Conservation (phyloP, 495 filamentous ascomycete species). For the Penicillium antarcticum region DNA sequence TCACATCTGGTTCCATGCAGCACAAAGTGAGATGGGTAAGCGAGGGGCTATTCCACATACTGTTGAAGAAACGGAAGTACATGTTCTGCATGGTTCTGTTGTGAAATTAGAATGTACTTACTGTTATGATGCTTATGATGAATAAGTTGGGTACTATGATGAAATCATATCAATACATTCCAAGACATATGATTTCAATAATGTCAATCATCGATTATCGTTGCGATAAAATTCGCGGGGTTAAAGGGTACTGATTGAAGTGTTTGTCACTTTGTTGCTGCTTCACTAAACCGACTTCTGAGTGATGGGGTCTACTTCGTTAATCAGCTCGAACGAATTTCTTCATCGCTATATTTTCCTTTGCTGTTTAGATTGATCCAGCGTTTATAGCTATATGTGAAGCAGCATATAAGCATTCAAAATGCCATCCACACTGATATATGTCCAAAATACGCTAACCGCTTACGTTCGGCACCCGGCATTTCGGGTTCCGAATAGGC, state of each 20-base stretch:
- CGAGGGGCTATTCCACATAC: constrained; percentile 26
- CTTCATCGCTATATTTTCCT: too few species aligned
- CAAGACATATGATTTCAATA: neutral
- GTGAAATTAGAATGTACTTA: constrained; percentile 18
- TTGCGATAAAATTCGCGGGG: too few species aligned
- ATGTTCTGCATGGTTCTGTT: constrained; percentile 21
- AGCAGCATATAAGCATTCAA: too few species aligned
- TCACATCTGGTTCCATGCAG: constrained; percentile 28
- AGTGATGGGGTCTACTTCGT: too few species aligned
- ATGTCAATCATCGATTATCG: neutral
- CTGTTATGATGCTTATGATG: constrained; percentile 11
- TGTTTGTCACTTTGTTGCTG: too few species aligned
- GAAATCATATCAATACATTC: neutral
- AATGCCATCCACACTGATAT: too few species aligned
- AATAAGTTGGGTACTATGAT: neutral
- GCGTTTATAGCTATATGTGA: too few species aligned
- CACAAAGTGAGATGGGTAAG: constrained; percentile 18
- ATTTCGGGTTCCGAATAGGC: constrained; percentile 15
- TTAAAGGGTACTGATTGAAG: too few species aligned
- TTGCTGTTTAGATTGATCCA: too few species aligned
- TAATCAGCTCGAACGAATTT: too few species aligned
- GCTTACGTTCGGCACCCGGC: constrained; percentile 9
- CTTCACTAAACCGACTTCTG: too few species aligned
- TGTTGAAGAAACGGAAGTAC: constrained; percentile 15
- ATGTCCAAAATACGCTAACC: neutral